Percentiles rank a stretch among this genome's conserved stretches.
Evolutionary conservation across 2,329 filamentous ascomycete genomes (phyloP).

Genomic region (Penicillium brevicompactum): DNA sequence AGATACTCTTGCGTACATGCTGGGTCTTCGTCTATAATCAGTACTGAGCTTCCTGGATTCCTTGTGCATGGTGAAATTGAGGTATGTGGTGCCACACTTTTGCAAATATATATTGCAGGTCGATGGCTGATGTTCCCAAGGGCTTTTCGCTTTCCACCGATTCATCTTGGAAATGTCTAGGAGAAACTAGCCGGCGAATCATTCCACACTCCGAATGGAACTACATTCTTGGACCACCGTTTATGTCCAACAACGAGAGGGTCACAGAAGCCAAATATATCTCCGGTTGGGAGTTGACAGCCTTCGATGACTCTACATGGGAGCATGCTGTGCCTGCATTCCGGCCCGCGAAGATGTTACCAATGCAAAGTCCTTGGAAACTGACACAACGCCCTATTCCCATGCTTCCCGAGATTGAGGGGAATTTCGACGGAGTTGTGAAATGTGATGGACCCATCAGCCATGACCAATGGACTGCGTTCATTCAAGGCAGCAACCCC

Average conservation of each 20-base stretch:
- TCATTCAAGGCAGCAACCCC: constrained; percentile 1
- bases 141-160: constrained; percentile 8
- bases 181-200: constrained; percentile 13
- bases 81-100: constrained; percentile 6
- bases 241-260: constrained; percentile 26
- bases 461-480: constrained; percentile 4
- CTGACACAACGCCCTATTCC: constrained; percentile 11
- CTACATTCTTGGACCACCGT: constrained; percentile 25
- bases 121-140: not conserved
- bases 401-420: constrained; percentile 10
- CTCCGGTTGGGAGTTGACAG: constrained; percentile 14
- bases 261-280: constrained; percentile 12
- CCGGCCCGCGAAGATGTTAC: constrained; percentile 19
- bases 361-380: constrained; percentile 18
- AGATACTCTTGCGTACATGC: constrained; percentile 21
- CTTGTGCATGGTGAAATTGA: constrained; percentile 22
- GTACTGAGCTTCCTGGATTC: constrained; percentile 24
- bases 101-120: not conserved
- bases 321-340: constrained; percentile 6
- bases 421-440: constrained; percentile 12
- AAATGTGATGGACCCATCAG: constrained; percentile 8
- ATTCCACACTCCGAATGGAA: constrained; percentile 27
- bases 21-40: constrained; percentile 25
- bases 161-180: constrained; percentile 13
- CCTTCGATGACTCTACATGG: constrained; percentile 17